phyloP scores from a whole-genome alignment of 1,139 yeast species.

The Groenewaldozyma auringiensis region DNA sequence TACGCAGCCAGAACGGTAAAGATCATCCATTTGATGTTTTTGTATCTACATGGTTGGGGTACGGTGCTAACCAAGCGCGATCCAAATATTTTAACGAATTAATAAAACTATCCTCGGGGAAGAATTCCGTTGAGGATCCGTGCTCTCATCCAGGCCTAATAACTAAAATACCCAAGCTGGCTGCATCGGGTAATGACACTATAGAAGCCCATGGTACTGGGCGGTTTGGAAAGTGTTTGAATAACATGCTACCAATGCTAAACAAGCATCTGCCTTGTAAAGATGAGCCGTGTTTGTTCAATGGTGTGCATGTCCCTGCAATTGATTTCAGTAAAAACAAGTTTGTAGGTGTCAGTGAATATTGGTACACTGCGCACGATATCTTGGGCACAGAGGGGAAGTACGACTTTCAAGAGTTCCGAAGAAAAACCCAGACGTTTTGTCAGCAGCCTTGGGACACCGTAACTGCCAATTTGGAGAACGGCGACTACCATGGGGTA shows the following conservation, averaged over 20 bases:
- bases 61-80: slow-evolving; percentile 71
- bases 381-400: slow-evolving; percentile 36
- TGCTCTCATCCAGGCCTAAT: slow-evolving; percentile 46
- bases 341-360: slow-evolving; percentile 74
- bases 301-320: slow-evolving; percentile 46
- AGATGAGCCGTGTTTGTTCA: slow-evolving; percentile 37
- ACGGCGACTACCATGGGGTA: slow-evolving; percentile 29
- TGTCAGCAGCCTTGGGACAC: slow-evolving; percentile 43
- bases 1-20: slow-evolving; percentile 37
- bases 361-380: slow-evolving; percentile 64
- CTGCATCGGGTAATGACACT: slow-evolving; percentile 6
- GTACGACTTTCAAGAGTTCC: slow-evolving; percentile 37
- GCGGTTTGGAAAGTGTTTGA: slow-evolving; percentile 48
- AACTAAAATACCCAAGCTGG: slow-evolving; percentile 22
- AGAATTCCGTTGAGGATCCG: slow-evolving; percentile 40
- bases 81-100: slow-evolving; percentile 39
- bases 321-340: slow-evolving; percentile 58
- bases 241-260: slow-evolving; percentile 54
- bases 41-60: slow-evolving; percentile 70
- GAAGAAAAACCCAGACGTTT: slow-evolving; percentile 39
- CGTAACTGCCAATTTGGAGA: slow-evolving; percentile 28
- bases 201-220: slow-evolving; percentile 52
- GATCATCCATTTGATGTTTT: slow-evolving; percentile 45
- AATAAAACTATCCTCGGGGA: slow-evolving; percentile 10
- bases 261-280: slow-evolving; percentile 35